A percentile compares a stretch with the other conserved stretches of the same genome.
phyloP scores from a whole-genome alignment of 768 basidiomycete genomes.

The Lentinus brumalis region DNA sequence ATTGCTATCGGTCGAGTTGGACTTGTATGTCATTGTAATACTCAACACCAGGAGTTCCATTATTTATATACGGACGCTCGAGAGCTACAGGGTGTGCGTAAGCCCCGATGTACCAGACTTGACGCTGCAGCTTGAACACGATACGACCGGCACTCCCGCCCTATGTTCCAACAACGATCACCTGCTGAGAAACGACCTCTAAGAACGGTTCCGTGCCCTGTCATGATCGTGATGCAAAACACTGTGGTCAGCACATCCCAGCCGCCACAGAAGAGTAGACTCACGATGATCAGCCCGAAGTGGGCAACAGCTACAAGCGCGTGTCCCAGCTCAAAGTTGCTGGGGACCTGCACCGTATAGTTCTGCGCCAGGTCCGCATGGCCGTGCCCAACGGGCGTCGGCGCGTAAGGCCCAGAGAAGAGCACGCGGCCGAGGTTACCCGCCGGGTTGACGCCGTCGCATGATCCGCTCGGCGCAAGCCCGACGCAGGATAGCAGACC shows the following conservation, averaged over 20 bases:
- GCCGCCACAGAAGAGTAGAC: background rate
- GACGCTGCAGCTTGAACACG: too few species aligned
- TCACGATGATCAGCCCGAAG: slow-evolving; percentile 22
- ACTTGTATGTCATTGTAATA: too few species aligned
- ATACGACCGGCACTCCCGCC: too few species aligned
- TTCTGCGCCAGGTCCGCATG: slow-evolving; percentile 21
- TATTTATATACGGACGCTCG: too few species aligned
- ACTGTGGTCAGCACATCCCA: background rate
- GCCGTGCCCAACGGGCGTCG: slow-evolving; percentile 6
- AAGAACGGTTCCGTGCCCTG: background rate
- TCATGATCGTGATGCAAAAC: background rate
- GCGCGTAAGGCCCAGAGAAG: slow-evolving; percentile 30
- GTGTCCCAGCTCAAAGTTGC: slow-evolving; percentile 8
- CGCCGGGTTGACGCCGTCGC: slow-evolving; percentile 22
- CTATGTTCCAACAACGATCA: background rate
- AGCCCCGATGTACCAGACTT: too few species aligned
- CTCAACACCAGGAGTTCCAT: too few species aligned
- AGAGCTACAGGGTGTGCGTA: too few species aligned
- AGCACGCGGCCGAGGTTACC: slow-evolving; percentile 30
- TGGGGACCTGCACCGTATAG: slow-evolving; percentile 28
- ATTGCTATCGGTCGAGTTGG: too few species aligned
- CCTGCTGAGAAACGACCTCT: background rate
- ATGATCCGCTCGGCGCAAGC: slow-evolving; percentile 11
- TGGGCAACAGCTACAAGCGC: slow-evolving; percentile 20
- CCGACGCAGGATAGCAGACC: slow-evolving; percentile 28